Percentiles rank a stretch among this genome's conserved stretches.
phyloP scores from a whole-genome alignment of 192 early-diverging fungal species.

The Coemansia brasiliensis region DNA sequence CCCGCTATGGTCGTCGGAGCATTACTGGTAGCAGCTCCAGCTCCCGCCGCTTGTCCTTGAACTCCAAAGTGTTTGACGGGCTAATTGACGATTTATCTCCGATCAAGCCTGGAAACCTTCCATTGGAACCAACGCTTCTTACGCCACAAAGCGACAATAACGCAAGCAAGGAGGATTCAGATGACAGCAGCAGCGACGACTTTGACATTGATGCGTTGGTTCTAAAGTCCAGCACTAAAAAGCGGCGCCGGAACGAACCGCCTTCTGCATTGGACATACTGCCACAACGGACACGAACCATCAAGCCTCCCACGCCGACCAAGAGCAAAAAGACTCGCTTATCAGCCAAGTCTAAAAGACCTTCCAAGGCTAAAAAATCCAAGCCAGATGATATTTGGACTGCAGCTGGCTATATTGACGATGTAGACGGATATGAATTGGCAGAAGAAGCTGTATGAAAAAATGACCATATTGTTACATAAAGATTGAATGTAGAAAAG shows the following conservation, averaged over 20 bases:
- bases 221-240: slow-evolving; percentile 1
- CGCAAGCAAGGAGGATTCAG: neutral
- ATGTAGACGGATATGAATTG: slow-evolving; percentile 31
- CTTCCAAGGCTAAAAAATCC: neutral
- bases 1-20: slow-evolving; percentile 2
- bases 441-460: slow-evolving; percentile 24
- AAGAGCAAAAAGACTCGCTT: too few species aligned
- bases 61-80: slow-evolving; percentile 18
- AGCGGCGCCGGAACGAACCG: too few species aligned
- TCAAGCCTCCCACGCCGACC: too few species aligned
- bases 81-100: slow-evolving; percentile 41
- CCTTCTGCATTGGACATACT: too few species aligned
- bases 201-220: slow-evolving; percentile 9
- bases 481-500: neutral
- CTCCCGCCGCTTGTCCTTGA: neutral
- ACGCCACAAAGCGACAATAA: neutral
- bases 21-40: neutral
- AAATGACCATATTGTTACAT: neutral
- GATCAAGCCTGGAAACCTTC: slow-evolving; percentile 17
- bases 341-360: neutral
- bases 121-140: neutral
- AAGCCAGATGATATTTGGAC: slow-evolving; percentile 2
- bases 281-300: too few species aligned
- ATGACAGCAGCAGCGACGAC: slow-evolving; percentile 16
- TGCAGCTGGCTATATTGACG: slow-evolving; percentile 18